Percentiles rank a stretch among this genome's conserved stretches.
Evolutionary conservation across 2,329 filamentous ascomycete genomes (phyloP).

Genomic region (Alternaria alternata): DNA sequence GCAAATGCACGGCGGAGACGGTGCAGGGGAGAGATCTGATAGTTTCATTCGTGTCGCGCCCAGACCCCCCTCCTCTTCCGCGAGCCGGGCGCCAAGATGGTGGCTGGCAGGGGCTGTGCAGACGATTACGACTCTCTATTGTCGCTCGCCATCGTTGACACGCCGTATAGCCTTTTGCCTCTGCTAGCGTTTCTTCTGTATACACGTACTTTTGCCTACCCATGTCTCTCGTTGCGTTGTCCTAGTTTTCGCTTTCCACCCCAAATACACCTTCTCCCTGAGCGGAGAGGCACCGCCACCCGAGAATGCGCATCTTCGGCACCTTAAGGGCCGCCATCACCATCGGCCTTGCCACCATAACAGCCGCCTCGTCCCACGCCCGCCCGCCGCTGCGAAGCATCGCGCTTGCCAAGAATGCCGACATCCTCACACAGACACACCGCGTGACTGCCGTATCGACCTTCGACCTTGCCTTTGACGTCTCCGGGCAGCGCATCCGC

Average conservation of each 20-base stretch:
- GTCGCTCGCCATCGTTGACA: slow-evolving; percentile 24
- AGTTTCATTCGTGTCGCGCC: slow-evolving; percentile 34
- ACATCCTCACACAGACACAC: slow-evolving; percentile 80
- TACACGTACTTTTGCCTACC: slow-evolving; percentile 21
- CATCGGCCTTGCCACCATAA: slow-evolving; percentile 35
- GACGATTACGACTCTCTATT: slow-evolving; percentile 32
- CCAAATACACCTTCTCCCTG: slow-evolving; percentile 19
- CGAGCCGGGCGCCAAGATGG: slow-evolving; percentile 23
- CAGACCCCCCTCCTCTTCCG: slow-evolving; percentile 24
- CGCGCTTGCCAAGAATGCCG: slow-evolving; percentile 74
- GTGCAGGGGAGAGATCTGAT: slow-evolving; percentile 7
- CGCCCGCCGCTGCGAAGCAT: slow-evolving; percentile 81
- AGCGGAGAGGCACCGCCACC: slow-evolving; percentile 34
- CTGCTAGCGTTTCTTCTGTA: slow-evolving; percentile 13
- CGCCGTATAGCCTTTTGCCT: slow-evolving; percentile 18
- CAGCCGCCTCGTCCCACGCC: slow-evolving; percentile 42
- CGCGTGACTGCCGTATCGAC: slow-evolving; percentile 80
- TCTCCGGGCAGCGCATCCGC: slow-evolving; percentile 73
- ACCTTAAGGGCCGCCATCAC: slow-evolving; percentile 28
- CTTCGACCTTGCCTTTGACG: slow-evolving; percentile 84
- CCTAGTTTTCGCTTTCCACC: slow-evolving; percentile 8
- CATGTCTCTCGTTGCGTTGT: slow-evolving; percentile 45
- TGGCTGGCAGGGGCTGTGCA: slow-evolving; percentile 29
- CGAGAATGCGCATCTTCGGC: slow-evolving; percentile 40
- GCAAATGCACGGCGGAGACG: not conserved